Percentiles rank a stretch among this genome's conserved stretches.
Conservation (phyloP, 345 rosid genomes). For the Eucalyptus microcorys region DNA sequence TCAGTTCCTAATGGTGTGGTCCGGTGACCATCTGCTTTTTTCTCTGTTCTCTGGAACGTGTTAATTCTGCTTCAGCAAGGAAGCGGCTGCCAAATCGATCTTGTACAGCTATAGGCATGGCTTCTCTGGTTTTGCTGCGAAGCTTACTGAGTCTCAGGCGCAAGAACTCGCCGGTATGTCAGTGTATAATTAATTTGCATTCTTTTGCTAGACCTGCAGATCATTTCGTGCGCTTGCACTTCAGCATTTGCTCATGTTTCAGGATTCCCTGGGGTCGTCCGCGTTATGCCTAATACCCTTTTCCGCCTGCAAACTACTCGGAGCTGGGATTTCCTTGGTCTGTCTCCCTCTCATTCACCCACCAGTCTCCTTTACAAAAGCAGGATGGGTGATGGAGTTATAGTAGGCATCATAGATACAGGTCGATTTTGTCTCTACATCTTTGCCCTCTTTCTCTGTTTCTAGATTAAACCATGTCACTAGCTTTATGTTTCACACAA, state of each 20-base stretch:
- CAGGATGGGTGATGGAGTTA: conserved; percentile 56
- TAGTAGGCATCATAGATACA: conserved; percentile 53
- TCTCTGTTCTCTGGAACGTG: neutral
- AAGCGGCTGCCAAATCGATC: conserved; percentile 33
- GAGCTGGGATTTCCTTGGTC: conserved; percentile 54
- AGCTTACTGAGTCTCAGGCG: conserved; percentile 49
- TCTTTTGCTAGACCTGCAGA: neutral
- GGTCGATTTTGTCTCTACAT: conserved; percentile 9
- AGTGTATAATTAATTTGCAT: neutral
- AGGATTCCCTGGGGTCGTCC: conserved; percentile 52
- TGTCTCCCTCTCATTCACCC: conserved; percentile 19
- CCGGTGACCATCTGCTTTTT: neutral
- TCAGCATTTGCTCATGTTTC: neutral
- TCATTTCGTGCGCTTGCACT: neutral
- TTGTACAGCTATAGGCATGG: conserved; percentile 69
- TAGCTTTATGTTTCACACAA: neutral
- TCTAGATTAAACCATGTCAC: neutral
- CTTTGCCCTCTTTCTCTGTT: neutral
- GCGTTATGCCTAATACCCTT: conserved; percentile 33
- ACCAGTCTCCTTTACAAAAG: conserved; percentile 27
- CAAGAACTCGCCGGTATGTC: conserved; percentile 31
- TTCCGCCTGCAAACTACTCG: conserved; percentile 54
- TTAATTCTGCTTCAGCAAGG: conserved; percentile 33
- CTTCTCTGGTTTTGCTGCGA: conserved; percentile 72
- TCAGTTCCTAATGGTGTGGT: neutral